Evolutionary conservation across 202 grass and related monocot species (phyloP).

Genomic region (Alloteropsis angusta): DNA sequence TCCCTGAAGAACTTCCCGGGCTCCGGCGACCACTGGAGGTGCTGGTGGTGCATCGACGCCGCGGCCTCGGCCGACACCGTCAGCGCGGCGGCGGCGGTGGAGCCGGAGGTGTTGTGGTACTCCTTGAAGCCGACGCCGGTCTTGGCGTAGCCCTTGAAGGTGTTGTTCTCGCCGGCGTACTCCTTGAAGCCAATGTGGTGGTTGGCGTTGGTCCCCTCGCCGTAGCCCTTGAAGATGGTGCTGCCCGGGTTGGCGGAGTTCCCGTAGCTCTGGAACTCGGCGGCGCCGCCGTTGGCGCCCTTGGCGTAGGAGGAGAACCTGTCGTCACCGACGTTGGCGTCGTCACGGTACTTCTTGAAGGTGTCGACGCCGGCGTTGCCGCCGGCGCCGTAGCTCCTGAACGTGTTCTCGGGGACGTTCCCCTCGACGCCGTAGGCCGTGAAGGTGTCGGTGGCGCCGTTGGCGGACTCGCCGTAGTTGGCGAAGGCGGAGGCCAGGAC

Average conservation of each 20-base stretch:
- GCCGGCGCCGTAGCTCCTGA: constrained; percentile 53
- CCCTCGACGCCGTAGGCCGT: constrained; percentile 38
- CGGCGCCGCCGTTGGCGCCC: constrained; percentile 48
- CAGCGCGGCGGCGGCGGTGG: not conserved
- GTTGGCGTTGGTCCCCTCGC: constrained; percentile 59
- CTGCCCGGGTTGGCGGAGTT: constrained; percentile 47
- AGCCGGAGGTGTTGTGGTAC: constrained; percentile 45
- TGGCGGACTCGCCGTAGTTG: constrained; percentile 60
- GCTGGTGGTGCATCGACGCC: constrained; percentile 1
- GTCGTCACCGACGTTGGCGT: constrained; percentile 74
- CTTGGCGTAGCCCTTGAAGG: constrained; percentile 58
- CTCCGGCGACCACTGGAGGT: constrained; percentile 59
- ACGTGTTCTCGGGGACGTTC: constrained; percentile 59
- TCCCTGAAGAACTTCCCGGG: constrained; percentile 83
- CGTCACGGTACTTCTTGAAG: constrained; percentile 63
- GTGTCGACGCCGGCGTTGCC: constrained; percentile 57
- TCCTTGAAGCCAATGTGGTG: constrained; percentile 58
- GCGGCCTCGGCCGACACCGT: not conserved
- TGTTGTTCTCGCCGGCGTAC: constrained; percentile 46
- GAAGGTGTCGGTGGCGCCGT: constrained; percentile 74
- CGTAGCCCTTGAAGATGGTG: constrained; percentile 57
- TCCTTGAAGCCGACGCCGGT: constrained; percentile 45
- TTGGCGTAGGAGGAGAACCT: constrained; percentile 65
- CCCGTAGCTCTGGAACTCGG: constrained; percentile 64
- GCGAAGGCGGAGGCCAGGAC: constrained; percentile 48